Percentiles rank a stretch among this genome's conserved stretches.
phyloP scores from a whole-genome alignment of 2,329 filamentous ascomycete species.

The Paraphaeosphaeria sporulosa region DNA sequence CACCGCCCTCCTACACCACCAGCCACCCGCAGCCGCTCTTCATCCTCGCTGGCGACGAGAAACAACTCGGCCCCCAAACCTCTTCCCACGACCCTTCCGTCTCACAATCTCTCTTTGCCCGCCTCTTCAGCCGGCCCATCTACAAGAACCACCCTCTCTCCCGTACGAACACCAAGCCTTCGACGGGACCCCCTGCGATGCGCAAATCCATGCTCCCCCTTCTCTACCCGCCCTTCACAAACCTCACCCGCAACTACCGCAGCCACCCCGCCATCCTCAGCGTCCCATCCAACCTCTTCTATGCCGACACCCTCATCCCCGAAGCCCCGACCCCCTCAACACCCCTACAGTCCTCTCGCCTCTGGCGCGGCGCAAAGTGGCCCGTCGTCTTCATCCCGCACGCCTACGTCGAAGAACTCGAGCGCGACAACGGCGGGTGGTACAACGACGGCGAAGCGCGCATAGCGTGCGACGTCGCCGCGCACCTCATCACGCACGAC shows the following conservation, averaged over 20 bases:
- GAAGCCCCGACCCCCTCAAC: conserved; percentile 38
- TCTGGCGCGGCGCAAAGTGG: conserved; percentile 51
- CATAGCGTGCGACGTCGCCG: conserved; percentile 40
- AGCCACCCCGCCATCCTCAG: conserved; percentile 56
- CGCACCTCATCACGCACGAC: conserved; percentile 33
- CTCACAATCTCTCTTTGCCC: conserved; percentile 52
- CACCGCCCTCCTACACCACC: conserved; percentile 37
- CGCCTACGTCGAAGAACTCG: conserved; percentile 49
- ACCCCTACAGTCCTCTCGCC: conserved; percentile 36
- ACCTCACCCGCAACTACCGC: conserved; percentile 56
- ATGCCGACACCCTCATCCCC: conserved; percentile 54
- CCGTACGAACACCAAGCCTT: conserved; percentile 38
- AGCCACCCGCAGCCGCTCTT: conserved; percentile 44
- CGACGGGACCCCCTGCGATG: conserved; percentile 34
- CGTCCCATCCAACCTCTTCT: conserved; percentile 53
- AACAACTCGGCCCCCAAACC: conserved; percentile 54
- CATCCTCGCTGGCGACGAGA: conserved; percentile 57
- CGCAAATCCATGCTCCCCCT: conserved; percentile 49
- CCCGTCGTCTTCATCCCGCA: conserved; percentile 54
- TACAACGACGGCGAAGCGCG: conserved; percentile 44
- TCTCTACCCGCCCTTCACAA: conserved; percentile 53
- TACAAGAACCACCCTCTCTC: conserved; percentile 53
- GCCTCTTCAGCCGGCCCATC: conserved; percentile 48
- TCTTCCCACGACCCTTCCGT: conserved; percentile 44
- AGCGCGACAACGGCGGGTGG: conserved; percentile 51